Percentiles rank a stretch among this genome's conserved stretches.
These are phyloP conservation scores for Alternaria panax DNA, from an alignment of 2,329 filamentous ascomycete species.

Conservation along the genomic window DNA sequence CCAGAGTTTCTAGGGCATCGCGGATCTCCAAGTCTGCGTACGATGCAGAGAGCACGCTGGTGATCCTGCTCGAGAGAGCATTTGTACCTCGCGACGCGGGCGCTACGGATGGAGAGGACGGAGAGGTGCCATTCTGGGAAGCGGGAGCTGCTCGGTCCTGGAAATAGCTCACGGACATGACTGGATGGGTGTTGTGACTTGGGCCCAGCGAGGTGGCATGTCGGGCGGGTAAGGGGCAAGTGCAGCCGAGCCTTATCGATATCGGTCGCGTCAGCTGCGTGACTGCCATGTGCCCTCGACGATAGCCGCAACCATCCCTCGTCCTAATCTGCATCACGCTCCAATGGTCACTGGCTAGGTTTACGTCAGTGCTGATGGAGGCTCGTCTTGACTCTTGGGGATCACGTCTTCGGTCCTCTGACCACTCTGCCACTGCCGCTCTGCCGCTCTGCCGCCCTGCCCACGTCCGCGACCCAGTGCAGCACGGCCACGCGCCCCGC, in stretches of 20 bases:
- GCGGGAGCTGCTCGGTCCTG: slow-evolving; percentile 39
- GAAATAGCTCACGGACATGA: slow-evolving; percentile 44
- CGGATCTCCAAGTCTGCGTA: slow-evolving; percentile 93
- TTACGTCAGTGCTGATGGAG: slow-evolving; percentile 32
- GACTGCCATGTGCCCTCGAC: slow-evolving; percentile 22
- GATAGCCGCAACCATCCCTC: slow-evolving; percentile 30
- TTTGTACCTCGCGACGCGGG: slow-evolving; percentile 55
- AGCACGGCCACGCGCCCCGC: slow-evolving; percentile 38
- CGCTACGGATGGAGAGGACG: slow-evolving; percentile 34
- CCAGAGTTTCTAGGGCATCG: slow-evolving; percentile 80
- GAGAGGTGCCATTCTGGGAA: slow-evolving; percentile 39
- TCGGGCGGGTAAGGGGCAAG: slow-evolving; percentile 23
- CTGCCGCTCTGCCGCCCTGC: slow-evolving; percentile 18
- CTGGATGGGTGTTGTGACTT: slow-evolving; percentile 25
- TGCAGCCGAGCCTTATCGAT: slow-evolving; percentile 39
- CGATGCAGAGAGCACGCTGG: slow-evolving; percentile 85
- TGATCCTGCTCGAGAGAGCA: slow-evolving; percentile 81
- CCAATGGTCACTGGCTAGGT: slow-evolving; percentile 28
- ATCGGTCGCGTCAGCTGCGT: slow-evolving; percentile 38
- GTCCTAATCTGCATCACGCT: slow-evolving; percentile 21
- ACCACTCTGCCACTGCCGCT: slow-evolving; percentile 25
- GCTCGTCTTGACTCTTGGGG: slow-evolving; percentile 20
- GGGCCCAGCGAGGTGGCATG: slow-evolving; percentile 19
- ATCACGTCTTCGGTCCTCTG: slow-evolving; percentile 28
- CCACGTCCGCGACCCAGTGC: slow-evolving; percentile 1